A percentile compares a stretch with the other conserved stretches of the same genome.
Conservation (phyloP, 768 basidiomycete species). For the Cubamyces sp. region DNA sequence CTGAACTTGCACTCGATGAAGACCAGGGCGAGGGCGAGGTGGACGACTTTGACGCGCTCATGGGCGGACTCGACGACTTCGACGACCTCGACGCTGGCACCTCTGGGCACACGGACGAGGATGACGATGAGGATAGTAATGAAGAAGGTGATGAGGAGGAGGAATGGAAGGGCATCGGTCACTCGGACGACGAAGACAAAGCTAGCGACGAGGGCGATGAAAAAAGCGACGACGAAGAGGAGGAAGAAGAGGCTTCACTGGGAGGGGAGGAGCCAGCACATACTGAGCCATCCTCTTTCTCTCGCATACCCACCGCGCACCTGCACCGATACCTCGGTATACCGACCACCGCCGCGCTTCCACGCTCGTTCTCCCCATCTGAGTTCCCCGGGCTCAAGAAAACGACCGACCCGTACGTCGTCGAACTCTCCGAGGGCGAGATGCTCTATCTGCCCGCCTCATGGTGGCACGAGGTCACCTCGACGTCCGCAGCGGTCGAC, state of each 20-base stretch:
- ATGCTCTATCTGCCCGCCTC: slow-evolving; percentile 39
- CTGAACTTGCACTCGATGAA: slow-evolving; percentile 27
- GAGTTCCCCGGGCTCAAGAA: slow-evolving; percentile 29
- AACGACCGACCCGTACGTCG: slow-evolving; percentile 32
- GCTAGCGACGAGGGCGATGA: slow-evolving; percentile 5
- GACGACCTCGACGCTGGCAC: slow-evolving; percentile 4
- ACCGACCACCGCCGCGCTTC: slow-evolving; percentile 30
- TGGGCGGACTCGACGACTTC: slow-evolving; percentile 27
- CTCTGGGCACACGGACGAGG: slow-evolving; percentile 13
- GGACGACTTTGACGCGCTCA: slow-evolving; percentile 36
- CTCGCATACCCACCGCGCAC: slow-evolving; percentile 35
- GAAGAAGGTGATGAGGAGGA: slow-evolving; percentile 11
- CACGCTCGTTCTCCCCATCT: slow-evolving; percentile 8
- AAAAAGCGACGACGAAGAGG: slow-evolving; percentile 15
- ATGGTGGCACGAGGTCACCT: slow-evolving; percentile 40
- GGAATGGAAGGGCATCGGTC: slow-evolving; percentile 22
- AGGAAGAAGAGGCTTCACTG: slow-evolving; percentile 5
- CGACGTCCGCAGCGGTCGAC: slow-evolving; percentile 23
- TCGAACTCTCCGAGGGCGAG: slow-evolving; percentile 36
- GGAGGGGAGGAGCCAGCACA: slow-evolving; percentile 10
- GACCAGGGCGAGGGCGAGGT: slow-evolving; percentile 28
- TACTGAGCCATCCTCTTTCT: slow-evolving; percentile 37
- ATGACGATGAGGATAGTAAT: slow-evolving; percentile 4
- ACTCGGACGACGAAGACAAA: slow-evolving; percentile 9
- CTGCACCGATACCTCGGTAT: slow-evolving; percentile 34